Evolutionary conservation across 164 flowering plant species (phyloP), one percentile per base, ranked within the genome.

Genomic region (Akebia trifoliata): DNA sequence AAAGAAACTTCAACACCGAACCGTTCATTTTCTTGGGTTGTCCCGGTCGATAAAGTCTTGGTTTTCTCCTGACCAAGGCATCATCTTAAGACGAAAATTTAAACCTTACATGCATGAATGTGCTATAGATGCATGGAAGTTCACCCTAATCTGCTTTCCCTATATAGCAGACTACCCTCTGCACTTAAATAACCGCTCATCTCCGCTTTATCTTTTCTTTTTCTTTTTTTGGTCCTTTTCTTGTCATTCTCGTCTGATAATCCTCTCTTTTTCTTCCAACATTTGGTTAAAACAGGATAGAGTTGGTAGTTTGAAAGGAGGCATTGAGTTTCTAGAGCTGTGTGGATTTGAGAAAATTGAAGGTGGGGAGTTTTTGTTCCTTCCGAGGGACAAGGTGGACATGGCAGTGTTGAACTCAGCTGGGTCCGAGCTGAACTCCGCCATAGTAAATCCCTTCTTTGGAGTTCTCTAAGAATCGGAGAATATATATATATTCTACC

Each of bases 281-380:
- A 43, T 38, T 50, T 40, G 10, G 20, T 4, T 63, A 11, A n/a
- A 38, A 69, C 83, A 85, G 95, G 84, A 76, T 4, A 80, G 94
- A 73, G 83, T 89, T 50, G 98, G 95, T 20, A 72, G 77, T 62
- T 66, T 86, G 58, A 62, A 61, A 57, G 92, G 82, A 65, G 98
- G 90, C 1, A 37, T 81, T 21, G 81, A 80, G 73, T 88, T 88
- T 78, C 95, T 92, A 36, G 89, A 86, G 73, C 78, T 85, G 24
- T 88, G 92, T 50, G 96, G 96, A 34, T 92, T 92, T 69, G 81
- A 79, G 74, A 79, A 70, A 67, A 73, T 44, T 4, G 82, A 80
- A 62, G 81, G 67, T 4, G 82, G 70, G 2, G 71, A 78, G 20
- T 85, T 82, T 63, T 59, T 92, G 71, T 67, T 67, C 51, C 82